These are phyloP conservation scores for Kluyveromyces starmeri DNA, from an alignment of 805 yeast species.

Conservation along the genomic window DNA sequence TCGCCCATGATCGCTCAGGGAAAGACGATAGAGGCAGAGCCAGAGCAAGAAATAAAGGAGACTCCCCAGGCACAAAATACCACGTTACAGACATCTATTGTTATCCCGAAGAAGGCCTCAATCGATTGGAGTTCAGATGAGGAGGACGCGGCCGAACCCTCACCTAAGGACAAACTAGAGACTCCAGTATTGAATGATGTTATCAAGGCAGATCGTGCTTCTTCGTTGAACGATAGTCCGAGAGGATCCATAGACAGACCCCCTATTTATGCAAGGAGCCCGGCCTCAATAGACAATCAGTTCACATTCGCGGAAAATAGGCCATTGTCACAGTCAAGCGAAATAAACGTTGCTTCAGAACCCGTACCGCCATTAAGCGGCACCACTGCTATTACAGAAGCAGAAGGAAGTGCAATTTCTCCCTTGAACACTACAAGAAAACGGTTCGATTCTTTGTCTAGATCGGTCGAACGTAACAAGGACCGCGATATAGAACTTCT, in stretches of 20 bases:
- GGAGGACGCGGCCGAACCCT: constrained; percentile 62
- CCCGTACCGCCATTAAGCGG: background rate
- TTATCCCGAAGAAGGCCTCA: constrained; percentile 78
- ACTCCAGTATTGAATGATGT: constrained; percentile 3
- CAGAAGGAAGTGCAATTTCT: background rate
- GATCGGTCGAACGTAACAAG: constrained; percentile 22
- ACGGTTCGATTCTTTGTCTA: constrained; percentile 16
- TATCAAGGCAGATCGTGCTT: background rate
- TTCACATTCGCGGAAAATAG: constrained; percentile 2
- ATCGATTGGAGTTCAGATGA: constrained; percentile 87
- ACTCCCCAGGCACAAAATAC: constrained; percentile 18
- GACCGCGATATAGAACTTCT: constrained; percentile 39
- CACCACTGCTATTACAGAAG: background rate
- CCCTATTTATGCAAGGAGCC: background rate
- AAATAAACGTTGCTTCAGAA: too few relatives aligned
- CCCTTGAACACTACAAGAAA: background rate
- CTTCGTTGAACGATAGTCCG: background rate
- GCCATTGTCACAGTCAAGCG: constrained; percentile 4
- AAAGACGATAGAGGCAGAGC: background rate
- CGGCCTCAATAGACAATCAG: background rate
- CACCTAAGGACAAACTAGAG: constrained; percentile 7
- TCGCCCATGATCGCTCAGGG: background rate
- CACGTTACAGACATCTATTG: constrained; percentile 53
- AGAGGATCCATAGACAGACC: too few relatives aligned
- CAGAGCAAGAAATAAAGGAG: background rate